Base-by-base conservation (phyloP, 257 asterid genomes). In the Solanum tarijense region DNA sequence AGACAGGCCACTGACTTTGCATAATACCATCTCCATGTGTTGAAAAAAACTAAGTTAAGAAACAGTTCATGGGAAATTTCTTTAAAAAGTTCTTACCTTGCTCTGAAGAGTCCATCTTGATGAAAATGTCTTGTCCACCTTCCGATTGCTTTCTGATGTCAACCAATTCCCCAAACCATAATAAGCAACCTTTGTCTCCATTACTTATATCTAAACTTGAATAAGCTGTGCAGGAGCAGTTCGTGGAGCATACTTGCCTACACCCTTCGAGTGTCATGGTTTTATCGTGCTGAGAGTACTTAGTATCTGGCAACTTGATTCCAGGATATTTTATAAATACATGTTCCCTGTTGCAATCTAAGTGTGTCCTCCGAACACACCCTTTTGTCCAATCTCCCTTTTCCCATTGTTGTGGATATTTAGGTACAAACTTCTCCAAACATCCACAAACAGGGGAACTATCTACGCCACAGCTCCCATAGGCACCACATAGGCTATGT, bases 201-300 rank as follows among this genome's bases (percentile, higher is more conserved):
- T 73, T 60, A 23, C 81, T 88, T n/a, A 84, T 62, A 74, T 87
- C 82, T 25, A 90, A 71, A 66, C 38, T 89, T 9, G 93, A 25
- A 52, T 91, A 91, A 18, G 91, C 91, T 83, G 87, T 83, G 68
- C 90, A 91, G 16, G 91, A 88, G 34, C 91, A 91, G 68, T 89
- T 87, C 58, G 35, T 88, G 9, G 58, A 34, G 87, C 93, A 91
- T 21, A 83, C 34, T 27, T 9, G 66, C 88, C 69, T n/a, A 32
- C 91, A 91, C 46, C 85, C 89, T 35, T 84, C 29, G 16, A 85
- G 62, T 11, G 86, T 85, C 90, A 88, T 48, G 83, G 58, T 90
- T 86, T 71, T 62, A 29, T 85, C 9, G 10, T 23, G n/a, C 90
- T 88, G 68, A 18, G 90, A 87, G 35, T 78, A 9, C 43, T 74